Evolutionary conservation across 2,329 filamentous ascomycete species (phyloP).

Genomic region (Waltergamsia citrina): DNA sequence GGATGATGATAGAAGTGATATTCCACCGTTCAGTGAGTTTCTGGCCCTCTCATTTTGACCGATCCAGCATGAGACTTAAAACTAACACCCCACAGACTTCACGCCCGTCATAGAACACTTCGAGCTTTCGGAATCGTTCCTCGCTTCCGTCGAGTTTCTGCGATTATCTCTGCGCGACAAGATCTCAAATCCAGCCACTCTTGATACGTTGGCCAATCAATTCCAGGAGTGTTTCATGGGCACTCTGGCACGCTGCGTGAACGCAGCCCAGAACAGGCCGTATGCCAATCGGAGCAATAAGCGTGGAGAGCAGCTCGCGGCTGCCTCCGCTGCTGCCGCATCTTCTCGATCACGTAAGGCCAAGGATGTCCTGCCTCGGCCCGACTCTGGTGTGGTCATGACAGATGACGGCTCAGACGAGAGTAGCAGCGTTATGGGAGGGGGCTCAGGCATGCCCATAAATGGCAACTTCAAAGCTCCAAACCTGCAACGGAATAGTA

Average conservation of each 20-base stretch:
- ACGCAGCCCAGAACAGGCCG: conserved; percentile 23
- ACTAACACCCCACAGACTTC: conserved; percentile 19
- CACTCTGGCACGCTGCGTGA: conserved; percentile 24
- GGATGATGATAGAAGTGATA: conserved; percentile 23
- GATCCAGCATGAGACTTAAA: background rate
- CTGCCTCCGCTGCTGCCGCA: conserved; percentile 2
- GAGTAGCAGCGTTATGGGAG: conserved; percentile 17
- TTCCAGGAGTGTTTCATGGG: conserved; percentile 31
- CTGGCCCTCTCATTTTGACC: background rate
- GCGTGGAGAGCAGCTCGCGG: conserved; percentile 10
- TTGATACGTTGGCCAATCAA: conserved; percentile 26
- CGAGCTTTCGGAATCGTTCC: conserved; percentile 22
- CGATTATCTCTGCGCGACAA: conserved; percentile 23
- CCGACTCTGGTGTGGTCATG: conserved; percentile 27
- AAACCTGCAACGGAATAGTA: conserved; percentile 2
- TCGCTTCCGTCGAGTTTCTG: conserved; percentile 21
- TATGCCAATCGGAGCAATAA: conserved; percentile 31
- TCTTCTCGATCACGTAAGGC: conserved; percentile 12
- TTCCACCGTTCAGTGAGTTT: conserved; percentile 18
- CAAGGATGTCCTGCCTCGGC: conserved; percentile 16
- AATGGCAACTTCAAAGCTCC: conserved; percentile 20
- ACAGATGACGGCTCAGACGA: conserved; percentile 26
- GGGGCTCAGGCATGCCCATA: conserved; percentile 11
- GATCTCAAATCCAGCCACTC: conserved; percentile 24
- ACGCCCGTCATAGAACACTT: conserved; percentile 31